Conservation (phyloP, 2,329 filamentous ascomycete genomes). For the Bipolaris gigantea region DNA sequence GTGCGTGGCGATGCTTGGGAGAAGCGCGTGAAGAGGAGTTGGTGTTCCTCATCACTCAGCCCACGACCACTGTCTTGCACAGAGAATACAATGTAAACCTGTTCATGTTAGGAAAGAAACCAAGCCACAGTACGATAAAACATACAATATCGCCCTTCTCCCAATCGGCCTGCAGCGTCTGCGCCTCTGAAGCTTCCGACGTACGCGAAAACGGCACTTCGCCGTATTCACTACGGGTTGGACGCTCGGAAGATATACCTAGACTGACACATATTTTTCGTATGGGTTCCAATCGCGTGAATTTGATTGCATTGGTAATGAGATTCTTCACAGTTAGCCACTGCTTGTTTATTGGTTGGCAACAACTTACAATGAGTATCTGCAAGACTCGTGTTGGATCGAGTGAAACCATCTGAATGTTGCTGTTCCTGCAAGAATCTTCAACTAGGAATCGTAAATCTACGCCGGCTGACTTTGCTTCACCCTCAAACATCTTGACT, state of each 20-base stretch:
- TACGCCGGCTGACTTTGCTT: slow-evolving; percentile 37
- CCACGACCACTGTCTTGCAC: slow-evolving; percentile 48
- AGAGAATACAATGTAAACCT: slow-evolving; percentile 43
- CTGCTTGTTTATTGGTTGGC: background rate
- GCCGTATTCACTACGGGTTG: slow-evolving; percentile 37
- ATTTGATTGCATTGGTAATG: slow-evolving; percentile 51
- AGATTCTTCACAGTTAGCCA: slow-evolving; percentile 34
- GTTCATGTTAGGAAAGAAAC: slow-evolving; percentile 7
- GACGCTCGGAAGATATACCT: slow-evolving; percentile 35
- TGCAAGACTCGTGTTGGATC: slow-evolving; percentile 49
- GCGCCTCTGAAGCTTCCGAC: slow-evolving; percentile 14
- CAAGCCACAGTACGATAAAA: background rate
- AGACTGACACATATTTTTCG: slow-evolving; percentile 45
- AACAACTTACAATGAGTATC: slow-evolving; percentile 29
- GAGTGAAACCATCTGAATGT: slow-evolving; percentile 44
- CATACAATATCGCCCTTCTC: slow-evolving; percentile 28
- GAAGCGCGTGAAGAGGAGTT: slow-evolving; percentile 38
- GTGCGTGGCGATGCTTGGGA: slow-evolving; percentile 39
- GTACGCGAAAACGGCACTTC: slow-evolving; percentile 15
- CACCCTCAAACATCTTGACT: slow-evolving; percentile 45
- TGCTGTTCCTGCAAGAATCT: slow-evolving; percentile 39
- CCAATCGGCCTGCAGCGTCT: slow-evolving; percentile 38
- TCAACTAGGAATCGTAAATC: slow-evolving; percentile 38
- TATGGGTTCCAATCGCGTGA: slow-evolving; percentile 43
- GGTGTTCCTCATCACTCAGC: slow-evolving; percentile 43